phyloP scores from a whole-genome alignment of 768 basidiomycete species.

The Coprinopsis strossmayeri region DNA sequence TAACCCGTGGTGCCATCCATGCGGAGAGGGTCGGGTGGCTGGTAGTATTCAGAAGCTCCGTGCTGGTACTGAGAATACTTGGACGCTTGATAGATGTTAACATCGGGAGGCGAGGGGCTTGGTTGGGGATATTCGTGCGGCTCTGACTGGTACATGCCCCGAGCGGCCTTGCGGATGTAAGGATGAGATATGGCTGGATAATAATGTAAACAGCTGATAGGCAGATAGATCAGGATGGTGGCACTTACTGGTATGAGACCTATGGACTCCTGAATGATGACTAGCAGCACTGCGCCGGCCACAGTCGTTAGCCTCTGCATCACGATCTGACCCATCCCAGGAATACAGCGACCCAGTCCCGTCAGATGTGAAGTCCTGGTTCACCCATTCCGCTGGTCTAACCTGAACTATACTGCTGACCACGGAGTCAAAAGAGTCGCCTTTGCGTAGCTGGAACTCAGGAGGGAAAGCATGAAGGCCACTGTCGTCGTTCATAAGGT shows the following conservation, averaged over 20 bases:
- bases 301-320: background rate
- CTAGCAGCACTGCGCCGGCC: conserved; percentile 1
- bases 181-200: background rate
- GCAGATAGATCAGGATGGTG: background rate
- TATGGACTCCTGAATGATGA: background rate
- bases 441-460: conserved; percentile 27
- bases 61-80: background rate
- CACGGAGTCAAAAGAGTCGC: conserved; percentile 17
- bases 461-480: conserved; percentile 32
- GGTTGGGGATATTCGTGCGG: background rate
- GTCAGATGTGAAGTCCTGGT: conserved; percentile 2
- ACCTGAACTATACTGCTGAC: background rate
- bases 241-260: background rate
- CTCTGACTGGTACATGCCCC: background rate
- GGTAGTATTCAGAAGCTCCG: background rate
- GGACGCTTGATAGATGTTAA: background rate
- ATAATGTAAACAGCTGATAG: background rate
- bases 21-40: background rate
- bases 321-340: conserved; percentile 6
- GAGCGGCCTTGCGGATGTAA: conserved; percentile 2
- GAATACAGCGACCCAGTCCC: background rate
- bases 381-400: background rate
- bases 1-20: background rate
- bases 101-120: background rate
- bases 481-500: conserved; percentile 11